Percentiles rank a stretch among this genome's conserved stretches.
Conservation (phyloP, 2,329 filamentous ascomycete genomes). For the Aspergillus sclerotialis region DNA sequence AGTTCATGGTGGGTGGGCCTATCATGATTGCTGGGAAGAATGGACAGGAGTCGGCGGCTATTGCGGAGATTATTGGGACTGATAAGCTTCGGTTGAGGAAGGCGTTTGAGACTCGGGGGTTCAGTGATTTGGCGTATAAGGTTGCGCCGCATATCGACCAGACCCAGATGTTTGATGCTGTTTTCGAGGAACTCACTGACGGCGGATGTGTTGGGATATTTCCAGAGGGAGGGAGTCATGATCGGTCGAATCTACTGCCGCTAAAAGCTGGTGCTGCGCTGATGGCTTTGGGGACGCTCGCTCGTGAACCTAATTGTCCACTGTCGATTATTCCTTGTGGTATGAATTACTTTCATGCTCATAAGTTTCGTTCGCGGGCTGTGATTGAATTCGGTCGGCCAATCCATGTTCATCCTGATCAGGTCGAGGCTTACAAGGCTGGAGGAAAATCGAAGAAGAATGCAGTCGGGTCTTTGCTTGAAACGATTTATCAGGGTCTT, state of each 20-base stretch:
- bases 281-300: slow-evolving; percentile 85
- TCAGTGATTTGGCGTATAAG: slow-evolving; percentile 70
- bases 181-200: slow-evolving; percentile 72
- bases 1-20: slow-evolving; percentile 69
- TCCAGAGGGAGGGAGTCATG: slow-evolving; percentile 89
- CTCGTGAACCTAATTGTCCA: slow-evolving; percentile 71
- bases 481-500: slow-evolving; percentile 75
- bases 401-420: slow-evolving; percentile 71
- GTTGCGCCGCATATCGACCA: slow-evolving; percentile 87
- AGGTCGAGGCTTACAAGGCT: slow-evolving; percentile 74
- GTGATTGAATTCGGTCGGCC: slow-evolving; percentile 91
- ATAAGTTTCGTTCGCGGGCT: slow-evolving; percentile 90
- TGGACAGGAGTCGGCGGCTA: slow-evolving; percentile 70
- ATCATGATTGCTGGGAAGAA: slow-evolving; percentile 67
- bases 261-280: slow-evolving; percentile 92
- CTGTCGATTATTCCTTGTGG: slow-evolving; percentile 88
- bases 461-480: slow-evolving; percentile 43
- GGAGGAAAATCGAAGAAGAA: slow-evolving; percentile 46
- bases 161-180: slow-evolving; percentile 81
- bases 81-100: slow-evolving; percentile 79
- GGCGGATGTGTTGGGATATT: slow-evolving; percentile 95
- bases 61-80: slow-evolving; percentile 67
- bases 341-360: slow-evolving; percentile 97
- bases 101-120: slow-evolving; percentile 67
- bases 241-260: slow-evolving; percentile 80